phyloP scores from a whole-genome alignment of 2,329 filamentous ascomycete genomes.

The Pseudogymnoascus sp. region DNA sequence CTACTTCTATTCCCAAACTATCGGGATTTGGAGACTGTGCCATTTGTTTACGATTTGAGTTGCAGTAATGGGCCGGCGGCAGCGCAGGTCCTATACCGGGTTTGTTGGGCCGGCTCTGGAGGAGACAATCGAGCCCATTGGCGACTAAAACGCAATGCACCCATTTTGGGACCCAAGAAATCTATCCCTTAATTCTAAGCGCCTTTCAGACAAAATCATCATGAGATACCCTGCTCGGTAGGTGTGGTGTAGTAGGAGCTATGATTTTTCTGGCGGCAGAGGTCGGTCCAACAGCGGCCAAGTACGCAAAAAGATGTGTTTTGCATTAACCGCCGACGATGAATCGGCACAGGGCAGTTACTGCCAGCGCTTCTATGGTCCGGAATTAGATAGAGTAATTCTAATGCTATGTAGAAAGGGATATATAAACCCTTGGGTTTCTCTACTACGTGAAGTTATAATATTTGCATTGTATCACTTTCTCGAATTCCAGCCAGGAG shows the following conservation, averaged over 20 bases:
- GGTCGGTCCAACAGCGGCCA: background rate
- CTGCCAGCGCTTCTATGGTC: background rate
- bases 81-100: background rate
- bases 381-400: background rate
- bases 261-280: background rate
- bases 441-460: background rate
- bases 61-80: background rate
- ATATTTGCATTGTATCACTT: background rate
- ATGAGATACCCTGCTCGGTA: background rate
- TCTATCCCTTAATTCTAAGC: background rate
- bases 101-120: background rate
- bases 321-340: background rate
- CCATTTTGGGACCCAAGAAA: background rate
- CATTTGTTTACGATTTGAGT: background rate
- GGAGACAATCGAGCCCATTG: background rate
- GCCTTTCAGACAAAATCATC: background rate
- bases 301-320: background rate
- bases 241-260: background rate
- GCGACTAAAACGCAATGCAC: background rate
- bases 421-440: background rate
- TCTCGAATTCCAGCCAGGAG: background rate
- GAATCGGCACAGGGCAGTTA: background rate
- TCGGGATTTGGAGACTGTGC: background rate
- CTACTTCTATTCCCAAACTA: background rate
- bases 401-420: background rate